These are phyloP conservation scores for Paramecium bursaria DNA, from an alignment of 73 alveolate genomes.

Conservation along the genomic window DNA sequence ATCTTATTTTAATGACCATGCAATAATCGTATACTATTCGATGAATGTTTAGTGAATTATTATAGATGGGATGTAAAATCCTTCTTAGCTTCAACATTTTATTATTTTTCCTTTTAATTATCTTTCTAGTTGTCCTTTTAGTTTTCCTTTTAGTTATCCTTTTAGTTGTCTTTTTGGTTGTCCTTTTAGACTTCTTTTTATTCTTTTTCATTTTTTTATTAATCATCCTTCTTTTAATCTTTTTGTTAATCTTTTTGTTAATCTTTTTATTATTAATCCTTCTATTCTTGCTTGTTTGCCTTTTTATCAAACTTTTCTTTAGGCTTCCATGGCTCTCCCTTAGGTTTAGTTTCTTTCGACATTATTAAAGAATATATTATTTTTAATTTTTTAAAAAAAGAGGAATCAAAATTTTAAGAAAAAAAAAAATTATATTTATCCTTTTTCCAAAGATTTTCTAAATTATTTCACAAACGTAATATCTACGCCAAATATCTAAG, in stretches of 20 bases:
- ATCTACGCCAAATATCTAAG: too few relatives aligned
- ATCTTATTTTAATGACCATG: neutral
- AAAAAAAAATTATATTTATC: too few relatives aligned
- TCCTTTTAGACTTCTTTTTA: neutral
- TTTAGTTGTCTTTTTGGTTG: neutral
- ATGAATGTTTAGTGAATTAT: neutral
- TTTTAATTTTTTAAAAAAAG: too few relatives aligned
- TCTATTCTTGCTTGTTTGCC: constrained; percentile 33
- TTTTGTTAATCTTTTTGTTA: neutral
- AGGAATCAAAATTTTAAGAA: too few relatives aligned
- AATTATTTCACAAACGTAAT: too few relatives aligned
- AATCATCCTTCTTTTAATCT: neutral
- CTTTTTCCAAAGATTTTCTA: too few relatives aligned
- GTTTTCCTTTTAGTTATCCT: neutral
- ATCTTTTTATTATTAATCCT: neutral
- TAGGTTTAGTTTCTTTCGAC: too few relatives aligned
- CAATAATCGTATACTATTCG: neutral
- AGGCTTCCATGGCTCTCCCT: constrained; percentile 60
- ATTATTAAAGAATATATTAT: too few relatives aligned
- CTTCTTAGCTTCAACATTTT: neutral
- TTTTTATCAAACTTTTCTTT: constrained; percentile 59
- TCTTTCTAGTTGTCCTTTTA: neutral
- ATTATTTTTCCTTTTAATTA: neutral
- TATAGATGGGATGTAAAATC: constrained; percentile 49
- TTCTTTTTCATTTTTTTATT: neutral